Evolutionary conservation across 495 filamentous ascomycete genomes (phyloP), one percentile per base, ranked within the genome.

Genomic region (Annulohypoxylon bovei): DNA sequence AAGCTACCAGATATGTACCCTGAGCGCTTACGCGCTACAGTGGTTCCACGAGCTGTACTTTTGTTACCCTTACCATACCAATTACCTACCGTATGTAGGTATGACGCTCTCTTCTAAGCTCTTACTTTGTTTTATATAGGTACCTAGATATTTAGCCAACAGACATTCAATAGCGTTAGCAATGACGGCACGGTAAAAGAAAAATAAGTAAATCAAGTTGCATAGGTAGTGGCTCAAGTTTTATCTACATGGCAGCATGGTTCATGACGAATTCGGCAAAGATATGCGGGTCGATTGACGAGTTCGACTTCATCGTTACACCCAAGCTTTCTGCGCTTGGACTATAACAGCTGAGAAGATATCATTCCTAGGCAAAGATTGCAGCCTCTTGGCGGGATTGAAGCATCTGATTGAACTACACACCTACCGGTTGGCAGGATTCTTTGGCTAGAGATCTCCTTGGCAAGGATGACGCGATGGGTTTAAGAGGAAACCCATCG

Each of bases 381-480:
- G 47, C 33, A 49, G 33, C 6, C 23, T 65, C 70, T 65, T 68
- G 70, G 70, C 65, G 59, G 56, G 42, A 54, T 57, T 32, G 22
- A 40, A 35, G 56, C 61, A 52, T 28, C 62, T 66, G 42, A 73
- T 73, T 73, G 62, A 69, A 50, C 66, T 61, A n/a, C n/a, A n/a
- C n/a, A n/a, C n/a, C n/a, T n/a, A 66, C 11, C 52, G 28, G 22
- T 40, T 16, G 42, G 52, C 18, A 57, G 70, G 70, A 69, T 69
- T 56, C 6, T 55, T 54, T 40, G 39, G 46, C 49, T 49, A 58
- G 50, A 69, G 55, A 69, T 70, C 61, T 55, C 56, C 49, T 39
- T 39, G 52, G 28, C 62, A 73, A 65, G 70, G 70, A 63, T 73
- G 46, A 73, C 61, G 62, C 70, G 70, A 70, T 39, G 28, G 9